A percentile compares a stretch with the other conserved stretches of the same genome.
Evolutionary conservation across 495 filamentous ascomycete genomes (phyloP).

Genomic region (Ramalina peruviana): DNA sequence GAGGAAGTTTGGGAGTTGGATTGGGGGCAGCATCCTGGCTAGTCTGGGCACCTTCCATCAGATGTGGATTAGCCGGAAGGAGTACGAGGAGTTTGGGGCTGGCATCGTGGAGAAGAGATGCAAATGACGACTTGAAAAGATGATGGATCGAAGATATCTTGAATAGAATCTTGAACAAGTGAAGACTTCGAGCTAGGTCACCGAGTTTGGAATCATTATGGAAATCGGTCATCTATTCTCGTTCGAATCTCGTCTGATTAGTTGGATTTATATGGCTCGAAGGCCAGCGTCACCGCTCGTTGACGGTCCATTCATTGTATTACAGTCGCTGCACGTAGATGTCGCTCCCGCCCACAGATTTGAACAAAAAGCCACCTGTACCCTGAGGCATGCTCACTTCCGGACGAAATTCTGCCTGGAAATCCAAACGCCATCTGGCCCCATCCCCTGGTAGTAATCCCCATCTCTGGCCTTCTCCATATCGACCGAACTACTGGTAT

Average conservation of each 20-base stretch:
- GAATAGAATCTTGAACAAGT: background rate
- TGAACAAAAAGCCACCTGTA: background rate
- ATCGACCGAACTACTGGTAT: background rate
- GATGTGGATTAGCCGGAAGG: conserved; percentile 84
- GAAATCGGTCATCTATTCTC: no score
- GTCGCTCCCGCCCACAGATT: background rate
- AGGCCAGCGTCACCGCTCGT: no score
- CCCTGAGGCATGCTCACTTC: conserved; percentile 2
- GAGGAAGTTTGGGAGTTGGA: conserved; percentile 82
- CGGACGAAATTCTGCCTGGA: conserved; percentile 15
- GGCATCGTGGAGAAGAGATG: conserved; percentile 50
- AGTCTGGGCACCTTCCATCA: conserved; percentile 98
- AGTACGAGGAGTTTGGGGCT: conserved; percentile 44
- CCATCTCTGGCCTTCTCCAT: conserved; percentile 1
- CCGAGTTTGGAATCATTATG: background rate
- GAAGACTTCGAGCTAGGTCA: background rate
- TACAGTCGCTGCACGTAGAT: no score
- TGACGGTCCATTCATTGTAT: no score
- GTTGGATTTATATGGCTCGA: no score
- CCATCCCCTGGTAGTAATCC: conserved; percentile 14
- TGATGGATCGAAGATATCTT: background rate
- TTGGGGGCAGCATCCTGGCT: conserved; percentile 89
- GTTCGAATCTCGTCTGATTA: no score
- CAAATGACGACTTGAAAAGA: conserved; percentile 23
- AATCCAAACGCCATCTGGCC: conserved; percentile 18